Evolutionary conservation across 140 eudicot genomes (phyloP).

Genomic region (Erigeron philadelphicus): DNA sequence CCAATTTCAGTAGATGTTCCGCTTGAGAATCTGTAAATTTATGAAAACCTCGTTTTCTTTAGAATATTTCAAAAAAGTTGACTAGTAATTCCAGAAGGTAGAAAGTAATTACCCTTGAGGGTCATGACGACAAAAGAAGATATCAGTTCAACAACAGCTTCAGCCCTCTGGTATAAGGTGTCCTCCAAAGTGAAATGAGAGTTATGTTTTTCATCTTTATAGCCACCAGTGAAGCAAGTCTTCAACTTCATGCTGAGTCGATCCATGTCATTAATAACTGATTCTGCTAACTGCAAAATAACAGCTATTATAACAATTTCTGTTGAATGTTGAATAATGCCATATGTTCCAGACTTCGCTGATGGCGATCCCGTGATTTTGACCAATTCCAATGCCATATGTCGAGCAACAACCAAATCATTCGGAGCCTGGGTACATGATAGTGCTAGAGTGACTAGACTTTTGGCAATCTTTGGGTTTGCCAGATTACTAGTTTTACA

Average conservation of each 20-base stretch:
- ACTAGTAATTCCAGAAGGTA: neutral
- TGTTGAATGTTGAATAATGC: conserved; percentile 50
- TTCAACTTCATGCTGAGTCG: conserved; percentile 56
- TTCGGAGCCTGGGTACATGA: conserved; percentile 45
- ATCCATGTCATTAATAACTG: conserved; percentile 53
- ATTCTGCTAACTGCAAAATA: conserved; percentile 47
- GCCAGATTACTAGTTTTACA: conserved; percentile 43
- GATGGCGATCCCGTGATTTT: conserved; percentile 42
- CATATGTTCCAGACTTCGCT: conserved; percentile 44
- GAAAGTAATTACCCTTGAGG: conserved; percentile 47
- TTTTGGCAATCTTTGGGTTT: conserved; percentile 55
- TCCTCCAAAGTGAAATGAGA: conserved; percentile 48
- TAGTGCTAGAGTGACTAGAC: conserved; percentile 43
- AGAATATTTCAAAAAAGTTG: neutral
- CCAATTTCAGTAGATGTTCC: conserved; percentile 57
- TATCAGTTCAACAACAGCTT: conserved; percentile 54
- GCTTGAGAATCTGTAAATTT: conserved; percentile 62
- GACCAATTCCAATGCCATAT: conserved; percentile 45
- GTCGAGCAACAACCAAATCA: conserved; percentile 53
- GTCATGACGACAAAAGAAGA: conserved; percentile 54
- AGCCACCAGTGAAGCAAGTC: conserved; percentile 32
- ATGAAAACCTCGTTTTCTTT: neutral
- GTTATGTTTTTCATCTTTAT: conserved; percentile 34
- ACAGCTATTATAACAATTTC: conserved; percentile 42
- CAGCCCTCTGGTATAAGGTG: conserved; percentile 50